Percentiles rank a stretch among this genome's conserved stretches.
phyloP scores from a whole-genome alignment of 2,329 filamentous ascomycete species.

The Diaporthe helianthi region DNA sequence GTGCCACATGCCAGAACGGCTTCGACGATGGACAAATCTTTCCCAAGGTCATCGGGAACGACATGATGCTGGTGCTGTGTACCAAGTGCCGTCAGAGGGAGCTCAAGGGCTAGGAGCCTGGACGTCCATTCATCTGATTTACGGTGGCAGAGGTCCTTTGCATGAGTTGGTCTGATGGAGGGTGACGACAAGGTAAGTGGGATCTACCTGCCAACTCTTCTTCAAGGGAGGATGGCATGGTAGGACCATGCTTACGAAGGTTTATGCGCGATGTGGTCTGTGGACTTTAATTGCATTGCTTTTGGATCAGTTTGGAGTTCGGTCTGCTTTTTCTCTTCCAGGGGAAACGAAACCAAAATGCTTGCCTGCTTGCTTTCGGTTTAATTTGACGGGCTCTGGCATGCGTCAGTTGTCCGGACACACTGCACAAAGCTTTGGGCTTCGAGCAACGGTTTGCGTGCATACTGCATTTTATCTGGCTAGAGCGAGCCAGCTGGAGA shows the following conservation, averaged over 20 bases:
- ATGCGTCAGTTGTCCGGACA: constrained; percentile 17
- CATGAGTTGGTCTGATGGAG: background rate
- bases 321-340: background rate
- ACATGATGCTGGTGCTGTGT: constrained; percentile 62
- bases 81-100: constrained; percentile 66
- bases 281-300: constrained; percentile 28
- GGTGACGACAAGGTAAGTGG: constrained; percentile 21
- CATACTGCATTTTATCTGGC: constrained; percentile 18
- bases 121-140: background rate
- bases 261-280: constrained; percentile 26
- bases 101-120: constrained; percentile 54
- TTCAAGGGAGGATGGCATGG: background rate
- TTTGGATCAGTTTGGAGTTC: constrained; percentile 33
- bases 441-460: constrained; percentile 19
- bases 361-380: constrained; percentile 10
- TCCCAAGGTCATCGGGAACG: constrained; percentile 59
- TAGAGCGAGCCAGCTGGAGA: constrained; percentile 20
- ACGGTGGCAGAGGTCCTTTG: background rate
- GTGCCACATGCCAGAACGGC: constrained; percentile 65
- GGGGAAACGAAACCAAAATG: constrained; percentile 15
- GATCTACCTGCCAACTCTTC: background rate
- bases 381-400: constrained; percentile 2
- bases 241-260: constrained; percentile 27
- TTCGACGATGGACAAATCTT: constrained; percentile 73
- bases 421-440: constrained; percentile 24